A percentile compares a stretch with the other conserved stretches of the same genome.
Evolutionary conservation across 345 rosid species (phyloP).

Genomic region (Arabis alpina): DNA sequence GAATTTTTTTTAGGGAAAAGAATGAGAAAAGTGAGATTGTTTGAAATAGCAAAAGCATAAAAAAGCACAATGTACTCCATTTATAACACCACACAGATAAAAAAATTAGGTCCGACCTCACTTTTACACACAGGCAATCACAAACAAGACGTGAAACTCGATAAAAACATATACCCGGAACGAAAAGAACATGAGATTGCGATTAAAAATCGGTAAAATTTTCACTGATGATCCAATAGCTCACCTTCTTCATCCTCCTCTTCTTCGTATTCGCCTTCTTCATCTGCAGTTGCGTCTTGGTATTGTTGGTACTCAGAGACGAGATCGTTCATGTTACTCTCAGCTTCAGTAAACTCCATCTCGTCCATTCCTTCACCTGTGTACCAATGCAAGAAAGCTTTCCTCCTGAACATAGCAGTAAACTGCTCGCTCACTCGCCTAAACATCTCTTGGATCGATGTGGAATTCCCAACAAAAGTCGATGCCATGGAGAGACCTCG

Average conservation of each 20-base stretch:
- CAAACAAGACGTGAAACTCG: slow-evolving; percentile 36
- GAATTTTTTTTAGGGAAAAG: no score
- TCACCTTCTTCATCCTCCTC: slow-evolving; percentile 56
- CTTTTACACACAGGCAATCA: slow-evolving; percentile 38
- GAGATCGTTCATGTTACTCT: slow-evolving; percentile 81
- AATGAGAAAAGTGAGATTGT: no score
- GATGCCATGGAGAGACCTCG: slow-evolving; percentile 80
- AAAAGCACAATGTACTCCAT: slow-evolving; percentile 13
- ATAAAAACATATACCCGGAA: slow-evolving; percentile 25
- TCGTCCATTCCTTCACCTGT: slow-evolving; percentile 89
- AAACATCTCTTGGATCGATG: slow-evolving; percentile 85
- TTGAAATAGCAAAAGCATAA: slow-evolving; percentile 8
- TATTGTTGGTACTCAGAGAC: slow-evolving; percentile 84
- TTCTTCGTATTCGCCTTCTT: slow-evolving; percentile 70
- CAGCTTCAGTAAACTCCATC: slow-evolving; percentile 86
- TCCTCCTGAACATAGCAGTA: slow-evolving; percentile 91
- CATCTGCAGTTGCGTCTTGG: slow-evolving; percentile 85
- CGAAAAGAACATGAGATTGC: not conserved
- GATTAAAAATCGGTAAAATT: not conserved
- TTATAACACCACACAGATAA: slow-evolving; percentile 14
- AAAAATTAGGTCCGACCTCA: slow-evolving; percentile 21
- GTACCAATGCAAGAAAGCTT: slow-evolving; percentile 91
- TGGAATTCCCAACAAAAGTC: slow-evolving; percentile 75
- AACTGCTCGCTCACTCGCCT: slow-evolving; percentile 84
- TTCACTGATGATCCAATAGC: slow-evolving; percentile 38